Percentiles rank a stretch among this genome's conserved stretches.
phyloP scores from a whole-genome alignment of 176 grass and related monocot genomes.

The Cymbopogon citratus region DNA sequence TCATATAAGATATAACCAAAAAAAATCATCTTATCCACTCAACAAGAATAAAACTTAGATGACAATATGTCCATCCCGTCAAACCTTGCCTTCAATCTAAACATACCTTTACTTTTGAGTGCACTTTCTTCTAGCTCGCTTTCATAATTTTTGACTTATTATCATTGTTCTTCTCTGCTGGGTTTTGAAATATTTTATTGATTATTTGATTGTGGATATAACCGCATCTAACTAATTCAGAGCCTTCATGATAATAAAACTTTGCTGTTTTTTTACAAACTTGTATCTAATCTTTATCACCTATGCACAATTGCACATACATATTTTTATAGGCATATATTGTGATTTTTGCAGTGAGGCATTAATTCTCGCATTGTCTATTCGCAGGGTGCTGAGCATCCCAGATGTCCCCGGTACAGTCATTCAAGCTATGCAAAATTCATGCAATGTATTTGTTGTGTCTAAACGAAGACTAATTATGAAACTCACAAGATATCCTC shows the following conservation, averaged over 20 bases:
- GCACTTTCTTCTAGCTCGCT: neutral
- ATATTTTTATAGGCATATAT: neutral
- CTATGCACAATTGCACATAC: too few relatives aligned
- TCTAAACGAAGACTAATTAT: slow-evolving; percentile 56
- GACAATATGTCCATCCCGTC: neutral
- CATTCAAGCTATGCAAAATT: slow-evolving; percentile 41
- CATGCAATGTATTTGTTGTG: slow-evolving; percentile 79
- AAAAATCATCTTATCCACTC: neutral
- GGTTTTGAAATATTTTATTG: neutral
- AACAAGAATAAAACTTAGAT: neutral
- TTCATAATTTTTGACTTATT: neutral
- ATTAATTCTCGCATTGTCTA: neutral
- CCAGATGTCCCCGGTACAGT: slow-evolving; percentile 48
- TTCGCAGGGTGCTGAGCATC: slow-evolving; percentile 48
- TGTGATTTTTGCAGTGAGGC: neutral
- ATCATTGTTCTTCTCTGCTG: neutral
- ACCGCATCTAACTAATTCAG: neutral
- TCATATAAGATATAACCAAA: neutral
- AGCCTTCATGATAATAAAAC: neutral
- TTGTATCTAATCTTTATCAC: neutral
- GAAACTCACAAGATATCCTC: slow-evolving; percentile 48
- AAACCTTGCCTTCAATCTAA: neutral
- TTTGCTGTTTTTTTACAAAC: neutral
- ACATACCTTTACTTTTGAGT: neutral
- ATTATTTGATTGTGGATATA: neutral